Base-by-base conservation (phyloP, 108 stramenopile genomes). In the Discostella stelligeroides region DNA sequence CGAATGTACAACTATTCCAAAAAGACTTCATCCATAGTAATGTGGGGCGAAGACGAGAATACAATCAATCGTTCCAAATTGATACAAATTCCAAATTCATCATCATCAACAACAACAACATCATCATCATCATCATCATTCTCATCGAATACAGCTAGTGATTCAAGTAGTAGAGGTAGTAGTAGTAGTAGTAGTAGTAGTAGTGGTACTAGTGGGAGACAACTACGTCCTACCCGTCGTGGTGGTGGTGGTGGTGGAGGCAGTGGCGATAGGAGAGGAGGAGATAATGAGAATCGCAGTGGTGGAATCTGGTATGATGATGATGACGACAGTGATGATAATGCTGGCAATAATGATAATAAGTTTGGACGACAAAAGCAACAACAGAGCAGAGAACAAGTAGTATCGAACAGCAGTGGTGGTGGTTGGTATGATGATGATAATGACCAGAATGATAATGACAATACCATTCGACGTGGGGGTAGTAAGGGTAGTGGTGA, bases 1-100 rank as follows among this genome's bases (percentile, higher is more conserved):
- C 3, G 34, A 34, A 34, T 34, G 34, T 34, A 34, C n/a, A n/a
- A n/a, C 6, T 6, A 34, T 34, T 34, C 34, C 34, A 34, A 34
- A 34, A n/a, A n/a, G n/a, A 5, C 34, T 5, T 34, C 34, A 34
- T 34, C 6, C 6, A 56, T 68, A 21, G 28, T 58, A 41, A 68
- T 68, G 68, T 68, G 68, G 68, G 68, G 68, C 15, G 68, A 68
- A 25, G 68, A n/a, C n/a, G n/a, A 68, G 28, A 55, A 68, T 47
- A 25, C 68, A 28, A 4, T n/a, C n/a, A n/a, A n/a, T n/a, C n/a
- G n/a, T n/a, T n/a, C n/a, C n/a, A n/a, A n/a, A n/a, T n/a, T n/a
- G n/a, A n/a, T 18, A 30, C 30, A 9, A 58, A 30, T 17, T 34
- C 30, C 27, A 30, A 20, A 14, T 25, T 24, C 20, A 2, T 63